A percentile compares a stretch with the other conserved stretches of the same genome.
Evolutionary conservation across 768 basidiomycete species (phyloP).

Genomic region (Stropharia rugosoannulata): DNA sequence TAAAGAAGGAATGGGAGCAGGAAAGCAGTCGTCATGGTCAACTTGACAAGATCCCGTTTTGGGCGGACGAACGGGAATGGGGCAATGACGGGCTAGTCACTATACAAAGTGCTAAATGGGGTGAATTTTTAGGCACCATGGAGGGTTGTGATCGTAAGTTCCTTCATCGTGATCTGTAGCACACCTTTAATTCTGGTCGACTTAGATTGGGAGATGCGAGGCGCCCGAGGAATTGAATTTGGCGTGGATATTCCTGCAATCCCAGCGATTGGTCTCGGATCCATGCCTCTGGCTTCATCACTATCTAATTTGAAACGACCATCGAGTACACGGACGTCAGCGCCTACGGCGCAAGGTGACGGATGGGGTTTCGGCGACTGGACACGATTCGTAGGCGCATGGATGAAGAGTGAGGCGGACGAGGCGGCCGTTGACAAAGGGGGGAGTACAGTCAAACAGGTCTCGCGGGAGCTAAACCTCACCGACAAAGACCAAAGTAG

Average conservation of each 20-base stretch:
- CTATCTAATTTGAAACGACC: slow-evolving; percentile 4
- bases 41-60: slow-evolving; percentile 31
- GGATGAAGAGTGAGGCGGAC: slow-evolving; percentile 47
- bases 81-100: slow-evolving; percentile 94
- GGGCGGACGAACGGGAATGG: slow-evolving; percentile 56
- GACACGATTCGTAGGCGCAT: slow-evolving; percentile 58
- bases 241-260: slow-evolving; percentile 58
- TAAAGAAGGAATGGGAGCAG: slow-evolving; percentile 37
- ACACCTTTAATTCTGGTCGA: background rate
- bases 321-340: background rate
- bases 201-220: slow-evolving; percentile 89
- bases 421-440: slow-evolving; percentile 22
- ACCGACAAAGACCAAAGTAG: background rate
- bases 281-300: slow-evolving; percentile 12
- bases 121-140: slow-evolving; percentile 88
- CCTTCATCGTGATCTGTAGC: background rate
- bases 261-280: slow-evolving; percentile 40
- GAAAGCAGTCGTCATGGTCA: slow-evolving; percentile 21
- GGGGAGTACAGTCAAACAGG: background rate
- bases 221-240: slow-evolving; percentile 76
- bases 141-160: slow-evolving; percentile 80
- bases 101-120: slow-evolving; percentile 93
- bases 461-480: background rate
- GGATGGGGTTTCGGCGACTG: slow-evolving; percentile 59
- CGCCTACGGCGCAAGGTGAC: slow-evolving; percentile 25